A percentile compares a stretch with the other conserved stretches of the same genome.
These are phyloP conservation scores for Cyathus striatus DNA, from an alignment of 768 basidiomycete genomes.

Conservation along the genomic window DNA sequence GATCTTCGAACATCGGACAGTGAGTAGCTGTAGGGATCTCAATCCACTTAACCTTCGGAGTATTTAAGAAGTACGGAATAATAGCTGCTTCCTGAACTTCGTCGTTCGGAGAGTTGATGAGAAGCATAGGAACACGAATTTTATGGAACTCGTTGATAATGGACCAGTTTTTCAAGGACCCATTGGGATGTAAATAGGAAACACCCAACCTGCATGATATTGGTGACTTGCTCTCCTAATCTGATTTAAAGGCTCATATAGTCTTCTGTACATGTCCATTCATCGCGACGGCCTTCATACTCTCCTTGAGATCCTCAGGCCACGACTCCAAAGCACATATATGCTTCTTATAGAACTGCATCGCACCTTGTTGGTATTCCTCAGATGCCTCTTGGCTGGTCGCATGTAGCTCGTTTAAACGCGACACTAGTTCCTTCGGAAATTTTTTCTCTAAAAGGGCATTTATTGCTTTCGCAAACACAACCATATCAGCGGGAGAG, in stretches of 20 bases:
- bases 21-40: constrained; percentile 23
- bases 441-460: constrained; percentile 17
- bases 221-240: background rate
- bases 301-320: constrained; percentile 23
- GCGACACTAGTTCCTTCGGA: constrained; percentile 18
- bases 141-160: constrained; percentile 16
- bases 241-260: constrained; percentile 22
- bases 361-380: constrained; percentile 28
- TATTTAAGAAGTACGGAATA: constrained; percentile 14
- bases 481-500: constrained; percentile 17
- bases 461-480: constrained; percentile 20
- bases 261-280: constrained; percentile 25
- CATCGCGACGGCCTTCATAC: constrained; percentile 15
- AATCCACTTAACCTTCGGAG: constrained; percentile 28
- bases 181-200: constrained; percentile 24
- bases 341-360: no score
- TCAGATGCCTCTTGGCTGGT: constrained; percentile 8
- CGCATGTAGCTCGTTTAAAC: constrained; percentile 22
- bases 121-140: constrained; percentile 14
- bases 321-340: constrained; percentile 23
- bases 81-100: constrained; percentile 13
- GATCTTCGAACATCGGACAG: constrained; percentile 15
- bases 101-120: constrained; percentile 11
- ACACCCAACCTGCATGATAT: constrained; percentile 23
- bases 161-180: constrained; percentile 15